Evolutionary conservation across 2,329 filamentous ascomycete species (phyloP), one percentile per base, ranked within the genome.

Genomic region (Hypoxylon sp.): DNA sequence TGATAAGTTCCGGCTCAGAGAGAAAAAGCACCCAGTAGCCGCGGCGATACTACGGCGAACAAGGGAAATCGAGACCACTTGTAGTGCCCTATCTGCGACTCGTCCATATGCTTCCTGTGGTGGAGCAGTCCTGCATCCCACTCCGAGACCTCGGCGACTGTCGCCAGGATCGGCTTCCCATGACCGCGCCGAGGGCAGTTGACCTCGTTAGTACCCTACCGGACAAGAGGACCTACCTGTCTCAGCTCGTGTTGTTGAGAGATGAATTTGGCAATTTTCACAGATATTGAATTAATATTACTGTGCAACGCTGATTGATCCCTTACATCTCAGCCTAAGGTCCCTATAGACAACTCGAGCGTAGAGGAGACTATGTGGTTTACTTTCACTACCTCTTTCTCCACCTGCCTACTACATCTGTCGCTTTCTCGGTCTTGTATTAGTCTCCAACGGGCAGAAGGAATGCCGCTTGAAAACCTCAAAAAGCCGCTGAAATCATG

Each of bases 121-220:
- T 61, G 44, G 40, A 46, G 42, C 32, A 48, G 28, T 28, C 50
- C 40, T 46, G 22, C 54, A 56, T 50, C 51, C 48, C 24, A 42
- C 28, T 42, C 52, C 48, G 53, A 49, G 52, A n/a, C 20, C 16
- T 36, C n/a, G 33, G 48, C 40, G 42, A 26, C 26, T 65, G 46
- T 55, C 26, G 48, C 61, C 53, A 50, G 59, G 46, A 40, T 63
- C 52, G 46, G 61, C 64, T 57, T 58, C 58, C 46, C 32, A 62
- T 38, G 57, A 53, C 36, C 45, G 50, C 44, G 50, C 45, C 14
- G 28, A 63, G 42, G 36, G 38, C 16, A 28, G 49, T 59, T 53
- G 26, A 42, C 56, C 58, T 55, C 52, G 57, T 69, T 67, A 64
- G 33, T 65, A 61, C 64, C 67, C 51, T 69, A 67, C 64, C 61